phyloP scores from a whole-genome alignment of 805 yeast genomes.

The Komagataella pseudopastoris region DNA sequence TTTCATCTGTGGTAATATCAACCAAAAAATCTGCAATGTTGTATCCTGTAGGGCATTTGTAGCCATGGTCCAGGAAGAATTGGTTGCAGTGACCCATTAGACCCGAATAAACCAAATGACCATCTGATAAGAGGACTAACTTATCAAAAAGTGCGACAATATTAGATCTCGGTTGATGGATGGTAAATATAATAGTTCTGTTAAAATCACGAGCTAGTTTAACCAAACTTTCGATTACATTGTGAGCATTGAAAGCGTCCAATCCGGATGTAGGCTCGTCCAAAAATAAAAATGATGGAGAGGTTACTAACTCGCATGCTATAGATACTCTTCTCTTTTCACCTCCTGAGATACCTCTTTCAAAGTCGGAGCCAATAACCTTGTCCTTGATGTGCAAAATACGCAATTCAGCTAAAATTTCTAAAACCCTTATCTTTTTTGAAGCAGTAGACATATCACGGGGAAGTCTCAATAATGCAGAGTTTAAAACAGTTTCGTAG shows the following conservation, averaged over 20 bases:
- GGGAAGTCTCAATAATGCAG: conserved; percentile 84
- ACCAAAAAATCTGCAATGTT: conserved; percentile 90
- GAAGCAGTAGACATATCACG: conserved; percentile 58
- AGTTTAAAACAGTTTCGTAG: conserved; percentile 85
- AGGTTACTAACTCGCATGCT: conserved; percentile 86
- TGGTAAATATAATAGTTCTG: conserved; percentile 84
- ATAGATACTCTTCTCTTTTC: conserved; percentile 86
- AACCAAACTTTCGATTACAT: conserved; percentile 78
- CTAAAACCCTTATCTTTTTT: conserved; percentile 69
- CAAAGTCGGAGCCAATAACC: conserved; percentile 77
- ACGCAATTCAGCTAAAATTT: conserved; percentile 75
- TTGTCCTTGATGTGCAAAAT: conserved; percentile 75
- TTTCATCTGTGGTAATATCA: conserved; percentile 70
- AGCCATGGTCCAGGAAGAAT: conserved; percentile 66
- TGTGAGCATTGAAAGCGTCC: conserved; percentile 86
- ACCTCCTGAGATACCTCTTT: conserved; percentile 89
- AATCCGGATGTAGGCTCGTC: conserved; percentile 96
- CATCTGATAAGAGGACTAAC: conserved; percentile 68
- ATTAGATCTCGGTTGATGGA: conserved; percentile 95
- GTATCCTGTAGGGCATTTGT: conserved; percentile 75
- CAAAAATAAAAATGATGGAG: conserved; percentile 69
- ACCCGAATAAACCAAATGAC: conserved; percentile 81
- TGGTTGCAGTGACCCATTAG: conserved; percentile 62
- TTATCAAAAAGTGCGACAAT: conserved; percentile 86
- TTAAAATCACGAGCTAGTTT: conserved; percentile 67